phyloP scores from a whole-genome alignment of 352 stramenopile genomes.

The Globisporangium splendens region DNA sequence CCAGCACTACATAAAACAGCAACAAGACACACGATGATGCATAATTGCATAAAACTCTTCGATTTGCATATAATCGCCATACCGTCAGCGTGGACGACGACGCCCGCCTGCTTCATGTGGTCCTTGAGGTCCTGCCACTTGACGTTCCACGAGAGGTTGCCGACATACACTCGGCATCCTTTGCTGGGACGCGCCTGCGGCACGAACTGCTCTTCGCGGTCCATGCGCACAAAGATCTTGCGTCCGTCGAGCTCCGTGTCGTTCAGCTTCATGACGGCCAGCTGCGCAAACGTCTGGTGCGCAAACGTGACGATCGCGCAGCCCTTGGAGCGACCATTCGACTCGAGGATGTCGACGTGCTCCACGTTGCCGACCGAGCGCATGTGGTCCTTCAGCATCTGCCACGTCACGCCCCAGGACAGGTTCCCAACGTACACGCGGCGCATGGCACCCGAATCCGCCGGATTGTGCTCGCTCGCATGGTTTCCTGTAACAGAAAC shows the following conservation, averaged over 20 bases:
- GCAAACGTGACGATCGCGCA: conserved; percentile 94
- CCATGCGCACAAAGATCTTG: conserved; percentile 94
- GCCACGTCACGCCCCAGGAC: conserved; percentile 79
- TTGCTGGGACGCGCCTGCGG: conserved; percentile 24
- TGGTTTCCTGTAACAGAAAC: not conserved
- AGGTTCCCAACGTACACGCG: conserved; percentile 87
- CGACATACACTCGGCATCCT: conserved; percentile 80
- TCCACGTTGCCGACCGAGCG: conserved; percentile 60
- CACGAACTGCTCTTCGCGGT: conserved; percentile 69
- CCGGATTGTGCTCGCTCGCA: conserved; percentile 8
- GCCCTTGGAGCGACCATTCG: conserved; percentile 81
- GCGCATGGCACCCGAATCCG: conserved; percentile 21
- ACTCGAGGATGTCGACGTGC: conserved; percentile 58
- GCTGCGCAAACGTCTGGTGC: conserved; percentile 68
- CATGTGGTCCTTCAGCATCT: conserved; percentile 86
- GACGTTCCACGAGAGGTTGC: conserved; percentile 91
- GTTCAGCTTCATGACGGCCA: conserved; percentile 86
- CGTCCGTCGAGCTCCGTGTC: conserved; percentile 90
- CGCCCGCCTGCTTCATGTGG: conserved; percentile 88
- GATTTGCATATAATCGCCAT: not conserved
- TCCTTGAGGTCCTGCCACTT: conserved; percentile 96
- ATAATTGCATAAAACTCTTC: not conserved
- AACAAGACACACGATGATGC: not conserved
- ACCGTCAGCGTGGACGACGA: conserved; percentile 82
- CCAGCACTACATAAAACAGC: conserved; percentile 39